Percentiles rank a stretch among this genome's conserved stretches.
These are phyloP conservation scores for Tetrahymena elliotti DNA, from an alignment of 73 alveolate species.

Conservation along the genomic window DNA sequence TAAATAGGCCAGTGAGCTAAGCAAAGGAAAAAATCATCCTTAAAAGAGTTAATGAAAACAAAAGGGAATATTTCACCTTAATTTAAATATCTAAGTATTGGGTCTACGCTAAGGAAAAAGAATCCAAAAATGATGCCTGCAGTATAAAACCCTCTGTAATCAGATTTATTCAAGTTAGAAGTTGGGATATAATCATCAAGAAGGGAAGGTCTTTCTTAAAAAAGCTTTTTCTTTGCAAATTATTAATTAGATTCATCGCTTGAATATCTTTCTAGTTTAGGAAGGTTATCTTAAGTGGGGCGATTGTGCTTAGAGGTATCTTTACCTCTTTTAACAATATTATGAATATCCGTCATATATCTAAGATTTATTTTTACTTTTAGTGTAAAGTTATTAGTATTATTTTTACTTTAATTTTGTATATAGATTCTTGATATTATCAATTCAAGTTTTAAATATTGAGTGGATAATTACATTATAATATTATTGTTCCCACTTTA, in stretches of 20 bases:
- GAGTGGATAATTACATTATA: neutral
- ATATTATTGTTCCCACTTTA: neutral
- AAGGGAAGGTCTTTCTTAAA: neutral
- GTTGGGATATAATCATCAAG: neutral
- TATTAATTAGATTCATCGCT: neutral
- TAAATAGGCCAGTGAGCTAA: conserved; percentile 31
- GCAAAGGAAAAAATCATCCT: conserved; percentile 25
- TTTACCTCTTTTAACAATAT: neutral
- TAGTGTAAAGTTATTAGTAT: neutral
- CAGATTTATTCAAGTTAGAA: neutral
- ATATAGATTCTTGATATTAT: neutral
- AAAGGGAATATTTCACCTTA: neutral
- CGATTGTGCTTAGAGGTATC: neutral
- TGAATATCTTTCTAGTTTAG: neutral
- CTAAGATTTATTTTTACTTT: neutral
- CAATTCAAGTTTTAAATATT: neutral
- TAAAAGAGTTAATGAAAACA: neutral
- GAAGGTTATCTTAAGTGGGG: neutral
- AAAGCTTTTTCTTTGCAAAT: neutral
- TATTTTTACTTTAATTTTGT: neutral
- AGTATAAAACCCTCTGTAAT: neutral
- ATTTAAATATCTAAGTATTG: neutral
- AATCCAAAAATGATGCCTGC: neutral
- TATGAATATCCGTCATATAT: neutral
- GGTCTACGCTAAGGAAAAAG: neutral